phyloP scores from a whole-genome alignment of 768 basidiomycete species.

The Sistotremastrum niveocremeum region DNA sequence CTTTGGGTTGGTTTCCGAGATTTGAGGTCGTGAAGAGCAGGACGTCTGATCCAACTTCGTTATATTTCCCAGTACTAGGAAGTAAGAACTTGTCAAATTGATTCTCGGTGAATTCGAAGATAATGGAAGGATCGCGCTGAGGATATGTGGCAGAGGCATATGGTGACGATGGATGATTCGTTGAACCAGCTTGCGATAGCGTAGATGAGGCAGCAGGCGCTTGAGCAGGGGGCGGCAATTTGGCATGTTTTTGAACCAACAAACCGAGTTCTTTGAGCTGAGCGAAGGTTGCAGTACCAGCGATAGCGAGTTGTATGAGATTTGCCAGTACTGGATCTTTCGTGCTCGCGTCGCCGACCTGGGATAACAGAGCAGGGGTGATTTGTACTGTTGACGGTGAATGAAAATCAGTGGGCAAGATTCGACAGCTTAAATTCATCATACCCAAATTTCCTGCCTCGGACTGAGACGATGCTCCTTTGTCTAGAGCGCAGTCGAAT shows the following conservation, averaged over 20 bases:
- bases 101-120: no score
- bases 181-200: slow-evolving; percentile 3
- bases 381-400: slow-evolving; percentile 32
- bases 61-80: no score
- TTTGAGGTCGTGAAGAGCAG: no score
- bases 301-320: slow-evolving; percentile 49
- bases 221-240: background rate
- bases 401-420: slow-evolving; percentile 19
- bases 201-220: slow-evolving; percentile 6
- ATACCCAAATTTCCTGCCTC: slow-evolving; percentile 3
- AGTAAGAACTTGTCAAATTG: no score
- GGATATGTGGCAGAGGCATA: no score
- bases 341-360: slow-evolving; percentile 53
- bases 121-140: no score
- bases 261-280: slow-evolving; percentile 56
- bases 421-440: background rate
- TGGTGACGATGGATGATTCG: background rate
- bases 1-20: no score
- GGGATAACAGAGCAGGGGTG: slow-evolving; percentile 42
- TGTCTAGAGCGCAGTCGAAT: no score
- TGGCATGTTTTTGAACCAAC: slow-evolving; percentile 38
- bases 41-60: no score
- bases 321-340: slow-evolving; percentile 56
- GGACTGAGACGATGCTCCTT: no score
- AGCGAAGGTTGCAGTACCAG: slow-evolving; percentile 44